These are phyloP conservation scores for Austroboletus eburneus DNA, from an alignment of 768 basidiomycete species.

Conservation along the genomic window DNA sequence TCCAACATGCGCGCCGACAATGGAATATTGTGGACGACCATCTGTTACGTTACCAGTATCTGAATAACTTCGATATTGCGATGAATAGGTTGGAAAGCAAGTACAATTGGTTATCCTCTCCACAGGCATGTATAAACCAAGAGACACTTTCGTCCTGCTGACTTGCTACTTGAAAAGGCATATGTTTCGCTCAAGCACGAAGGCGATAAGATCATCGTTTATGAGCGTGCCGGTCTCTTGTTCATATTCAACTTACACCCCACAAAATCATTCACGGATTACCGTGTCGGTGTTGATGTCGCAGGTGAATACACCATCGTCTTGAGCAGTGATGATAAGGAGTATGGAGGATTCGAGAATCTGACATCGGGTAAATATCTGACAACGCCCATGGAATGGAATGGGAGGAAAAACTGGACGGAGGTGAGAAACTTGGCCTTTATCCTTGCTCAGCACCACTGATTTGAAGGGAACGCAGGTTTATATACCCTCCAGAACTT, in stretches of 20 bases:
- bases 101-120: conserved; percentile 79
- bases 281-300: conserved; percentile 84
- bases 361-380: conserved; percentile 60
- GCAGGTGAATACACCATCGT: conserved; percentile 82
- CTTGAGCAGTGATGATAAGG: conserved; percentile 79
- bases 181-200: conserved; percentile 95
- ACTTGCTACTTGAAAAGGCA: conserved; percentile 45
- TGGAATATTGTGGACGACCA: conserved; percentile 92
- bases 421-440: conserved; percentile 67
- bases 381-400: conserved; percentile 89
- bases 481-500: conserved; percentile 31
- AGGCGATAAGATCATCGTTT: conserved; percentile 87
- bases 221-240: conserved; percentile 87
- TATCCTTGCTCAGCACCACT: too few relatives aligned
- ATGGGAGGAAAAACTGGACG: conserved; percentile 83
- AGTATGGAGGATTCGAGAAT: conserved; percentile 89
- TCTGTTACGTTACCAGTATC: conserved; percentile 85
- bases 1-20: conserved; percentile 94
- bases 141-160: background rate
- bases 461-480: conserved; percentile 16
- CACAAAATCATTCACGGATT: conserved; percentile 86
- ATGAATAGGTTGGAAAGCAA: conserved; percentile 87
- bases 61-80: conserved; percentile 88
- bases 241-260: conserved; percentile 99
- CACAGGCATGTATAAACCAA: conserved; percentile 52